Evolutionary conservation across 108 stramenopile genomes (phyloP), one percentile per base, ranked within the genome.

Genomic region (Nannochloropsis salina): DNA sequence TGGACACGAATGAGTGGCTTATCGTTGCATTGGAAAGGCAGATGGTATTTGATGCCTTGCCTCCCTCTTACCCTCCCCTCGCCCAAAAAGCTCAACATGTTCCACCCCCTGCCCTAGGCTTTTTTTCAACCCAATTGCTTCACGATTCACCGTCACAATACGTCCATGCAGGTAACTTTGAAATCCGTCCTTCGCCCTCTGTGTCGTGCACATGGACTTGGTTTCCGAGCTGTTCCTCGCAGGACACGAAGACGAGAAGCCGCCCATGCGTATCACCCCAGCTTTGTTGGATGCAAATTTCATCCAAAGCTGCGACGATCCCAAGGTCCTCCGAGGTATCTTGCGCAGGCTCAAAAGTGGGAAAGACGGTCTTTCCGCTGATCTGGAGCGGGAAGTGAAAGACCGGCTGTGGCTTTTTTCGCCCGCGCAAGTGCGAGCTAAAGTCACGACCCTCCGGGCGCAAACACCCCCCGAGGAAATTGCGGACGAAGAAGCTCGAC

Each of bases 241-340:
- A 4, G 20, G 20, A n/a, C 8, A 74, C 61, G 61, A 15, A 15
- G 61, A 74, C n/a, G 61, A 74, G 61, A 15, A n/a, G 15, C n/a
- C 61, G 3, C 61, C 61, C 61, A 74, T 74, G 1, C 61, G 20
- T n/a, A 74, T 74, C n/a, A 74, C 61, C 8, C 15, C 61, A 15
- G 61, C 15, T n/a, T n/a, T 74, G 61, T n/a, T 74, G 20, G 61
- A 74, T n/a, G 15, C n/a, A 15, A n/a, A 74, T 74, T 74, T 74
- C 8, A 74, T 74, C 61, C 61, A 74, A 74, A 74, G n/a, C 61
- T 74, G 61, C 61, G 61, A 74, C 61, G 61, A 74, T 74, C 61
- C 61, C 6, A 74, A 74, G 6, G 61, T 74, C 8, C 4, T 74
- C 61, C 61, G 61, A n/a, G 15, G 61, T 2, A 74, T 74, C 61